These are phyloP conservation scores for Flaveria linearis DNA, from an alignment of 129 eudicot genomes.

Conservation along the genomic window DNA sequence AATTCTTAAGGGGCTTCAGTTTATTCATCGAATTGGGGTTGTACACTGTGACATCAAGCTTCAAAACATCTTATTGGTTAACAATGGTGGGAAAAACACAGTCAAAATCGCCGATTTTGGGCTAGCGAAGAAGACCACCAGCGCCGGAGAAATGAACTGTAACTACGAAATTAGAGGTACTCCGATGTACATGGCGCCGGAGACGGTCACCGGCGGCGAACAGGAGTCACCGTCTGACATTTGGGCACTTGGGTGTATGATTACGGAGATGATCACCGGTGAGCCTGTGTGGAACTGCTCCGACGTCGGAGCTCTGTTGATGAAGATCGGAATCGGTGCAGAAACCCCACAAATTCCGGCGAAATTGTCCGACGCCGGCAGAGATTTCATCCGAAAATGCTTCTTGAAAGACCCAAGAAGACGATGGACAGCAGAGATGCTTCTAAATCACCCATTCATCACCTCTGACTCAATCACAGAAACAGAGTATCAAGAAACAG, in stretches of 20 bases:
- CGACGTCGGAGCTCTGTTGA: conserved; percentile 51
- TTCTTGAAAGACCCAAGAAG: conserved; percentile 59
- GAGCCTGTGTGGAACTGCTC: conserved; percentile 65
- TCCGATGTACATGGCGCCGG: conserved; percentile 91
- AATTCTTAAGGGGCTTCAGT: conserved; percentile 52
- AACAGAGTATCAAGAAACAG: neutral
- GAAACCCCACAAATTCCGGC: conserved; percentile 75
- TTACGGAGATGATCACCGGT: conserved; percentile 77
- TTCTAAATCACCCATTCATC: conserved; percentile 63
- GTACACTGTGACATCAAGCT: conserved; percentile 86
- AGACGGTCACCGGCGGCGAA: conserved; percentile 62
- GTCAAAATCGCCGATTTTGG: conserved; percentile 89
- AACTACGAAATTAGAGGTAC: conserved; percentile 70
- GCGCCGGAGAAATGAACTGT: neutral
- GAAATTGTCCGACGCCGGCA: conserved; percentile 55
- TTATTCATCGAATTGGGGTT: conserved; percentile 58
- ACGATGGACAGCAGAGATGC: conserved; percentile 99
- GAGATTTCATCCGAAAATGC: conserved; percentile 70
- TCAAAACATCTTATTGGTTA: conserved; percentile 50
- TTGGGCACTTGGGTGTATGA: conserved; percentile 87
- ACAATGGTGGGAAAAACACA: conserved; percentile 16
- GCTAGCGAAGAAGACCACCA: conserved; percentile 49
- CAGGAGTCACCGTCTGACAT: conserved; percentile 72
- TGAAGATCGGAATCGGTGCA: conserved; percentile 63
- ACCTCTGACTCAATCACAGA: conserved; percentile 4